phyloP scores from a whole-genome alignment of 2,329 filamentous ascomycete genomes.

The Colletotrichum limetticola region DNA sequence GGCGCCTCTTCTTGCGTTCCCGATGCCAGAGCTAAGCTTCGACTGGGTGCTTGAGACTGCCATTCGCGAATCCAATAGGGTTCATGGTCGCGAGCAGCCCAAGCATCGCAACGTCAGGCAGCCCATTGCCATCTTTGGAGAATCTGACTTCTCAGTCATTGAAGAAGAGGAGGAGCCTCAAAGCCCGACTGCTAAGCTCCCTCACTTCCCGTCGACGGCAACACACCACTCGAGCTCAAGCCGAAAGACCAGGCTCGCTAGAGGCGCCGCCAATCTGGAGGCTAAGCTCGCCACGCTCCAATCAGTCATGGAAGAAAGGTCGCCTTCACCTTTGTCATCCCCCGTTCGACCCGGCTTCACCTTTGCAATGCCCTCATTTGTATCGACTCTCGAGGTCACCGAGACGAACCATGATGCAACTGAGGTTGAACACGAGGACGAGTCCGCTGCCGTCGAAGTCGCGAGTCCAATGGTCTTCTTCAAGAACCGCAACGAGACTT shows the following conservation, averaged over 20 bases:
- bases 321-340: conserved; percentile 10
- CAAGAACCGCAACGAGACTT: conserved; percentile 24
- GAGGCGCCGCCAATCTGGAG: conserved; percentile 4
- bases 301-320: neutral
- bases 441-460: neutral
- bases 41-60: conserved; percentile 27
- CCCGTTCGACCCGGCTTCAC: conserved; percentile 23
- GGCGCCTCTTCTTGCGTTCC: conserved; percentile 21
- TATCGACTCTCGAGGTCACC: conserved; percentile 1
- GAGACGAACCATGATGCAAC: neutral
- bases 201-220: conserved; percentile 29
- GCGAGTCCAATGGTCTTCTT: conserved; percentile 25
- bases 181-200: conserved; percentile 24
- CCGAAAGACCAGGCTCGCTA: conserved; percentile 13
- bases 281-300: conserved; percentile 2
- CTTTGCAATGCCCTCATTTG: conserved; percentile 18
- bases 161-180: conserved; percentile 32
- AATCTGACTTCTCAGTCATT: conserved; percentile 24
- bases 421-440: neutral
- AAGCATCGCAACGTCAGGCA: conserved; percentile 23
- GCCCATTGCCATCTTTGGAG: conserved; percentile 24
- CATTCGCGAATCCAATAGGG: conserved; percentile 16
- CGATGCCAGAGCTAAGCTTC: conserved; percentile 26
- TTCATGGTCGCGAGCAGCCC: neutral
- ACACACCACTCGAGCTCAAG: conserved; percentile 25